Evolutionary conservation across 352 stramenopile species (phyloP), one percentile per base, ranked within the genome.

Genomic region (Pythium phragmitis): DNA sequence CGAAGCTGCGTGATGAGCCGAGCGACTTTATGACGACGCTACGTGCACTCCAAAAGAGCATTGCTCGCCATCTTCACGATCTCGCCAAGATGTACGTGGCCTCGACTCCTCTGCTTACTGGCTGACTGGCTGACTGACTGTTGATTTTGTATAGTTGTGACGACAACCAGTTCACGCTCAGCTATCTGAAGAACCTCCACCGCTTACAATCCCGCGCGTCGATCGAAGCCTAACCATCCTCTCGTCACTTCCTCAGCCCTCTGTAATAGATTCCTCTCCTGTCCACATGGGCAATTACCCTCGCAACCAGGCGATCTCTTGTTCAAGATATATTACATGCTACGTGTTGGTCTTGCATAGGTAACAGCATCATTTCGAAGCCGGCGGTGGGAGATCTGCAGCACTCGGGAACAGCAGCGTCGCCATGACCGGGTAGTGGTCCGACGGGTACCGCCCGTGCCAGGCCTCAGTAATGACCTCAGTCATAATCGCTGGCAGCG

Each of bases 81-180:
- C 75, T 96, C 61, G 80, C 87, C 57, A 89, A 88, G 67, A 85
- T 96, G 83, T 95, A 85, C 65, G 85, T 55, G 26, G 7, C 13
- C 19, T 46, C 5, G 39, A 19, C 17, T 19, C 13, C 16, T 46
- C 11, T 46, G 5, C 4, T 46, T 7, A 5, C 14, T 30, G 34
- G 8, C 23, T 28, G 36, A 26, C 54, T 55, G 7, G 34, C 34
- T 51, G 13, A 60, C 30, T 65, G 19, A 49, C 57, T 58, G 60
- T 17, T 69, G 59, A 4, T 61, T 68, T 63, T 23, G 8, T 46
- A 17, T 49, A 94, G 85, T 63, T 96, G 87, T 53, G 85, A 96
- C 73, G 87, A 96, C 70, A 96, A 96, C 68, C 85, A 96, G 76
- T 96, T 92, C 73, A 89, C 87, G 41, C 82, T 96, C 50, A 90